Conservation (phyloP, 1,284 basidiomycete species). For the Cryptococcus hybrid region DNA sequence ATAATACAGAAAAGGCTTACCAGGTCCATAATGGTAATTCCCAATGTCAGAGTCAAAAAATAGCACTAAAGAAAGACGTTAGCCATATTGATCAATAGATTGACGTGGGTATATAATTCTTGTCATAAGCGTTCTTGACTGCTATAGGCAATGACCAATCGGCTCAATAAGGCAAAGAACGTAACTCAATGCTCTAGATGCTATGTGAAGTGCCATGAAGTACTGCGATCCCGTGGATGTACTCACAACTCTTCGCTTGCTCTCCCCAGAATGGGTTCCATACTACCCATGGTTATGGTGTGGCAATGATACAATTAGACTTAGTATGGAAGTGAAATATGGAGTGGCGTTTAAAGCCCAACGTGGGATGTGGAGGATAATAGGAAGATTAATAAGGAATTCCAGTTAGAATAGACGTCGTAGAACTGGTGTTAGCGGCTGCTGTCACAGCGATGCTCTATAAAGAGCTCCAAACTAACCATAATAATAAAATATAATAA, state of each 20-base stretch:
- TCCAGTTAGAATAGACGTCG: not conserved
- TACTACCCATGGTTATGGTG: constrained; percentile 28
- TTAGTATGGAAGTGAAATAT: not conserved
- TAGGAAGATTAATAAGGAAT: not conserved
- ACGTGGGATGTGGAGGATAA: not conserved
- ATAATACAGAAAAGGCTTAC: constrained; percentile 53
- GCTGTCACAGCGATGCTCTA: too few relatives aligned
- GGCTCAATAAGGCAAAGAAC: too few relatives aligned
- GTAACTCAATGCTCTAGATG: not conserved
- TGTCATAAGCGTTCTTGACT: too few relatives aligned
- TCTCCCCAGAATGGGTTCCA: constrained; percentile 71
- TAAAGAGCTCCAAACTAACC: too few relatives aligned
- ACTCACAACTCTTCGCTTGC: constrained; percentile 82
- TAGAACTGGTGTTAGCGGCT: too few relatives aligned
- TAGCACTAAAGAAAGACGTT: constrained; percentile 67
- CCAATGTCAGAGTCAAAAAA: constrained; percentile 99
- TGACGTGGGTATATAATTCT: too few relatives aligned
- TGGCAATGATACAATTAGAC: too few relatives aligned
- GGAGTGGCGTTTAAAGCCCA: not conserved
- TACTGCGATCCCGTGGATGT: not conserved
- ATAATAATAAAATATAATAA: too few relatives aligned
- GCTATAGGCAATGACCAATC: too few relatives aligned
- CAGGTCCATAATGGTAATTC: constrained; percentile 97
- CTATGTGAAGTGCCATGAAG: not conserved
- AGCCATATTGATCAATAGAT: not conserved